Evolutionary conservation across 2,329 filamentous ascomycete species (phyloP).

Genomic region (Fusarium verticillioides): DNA sequence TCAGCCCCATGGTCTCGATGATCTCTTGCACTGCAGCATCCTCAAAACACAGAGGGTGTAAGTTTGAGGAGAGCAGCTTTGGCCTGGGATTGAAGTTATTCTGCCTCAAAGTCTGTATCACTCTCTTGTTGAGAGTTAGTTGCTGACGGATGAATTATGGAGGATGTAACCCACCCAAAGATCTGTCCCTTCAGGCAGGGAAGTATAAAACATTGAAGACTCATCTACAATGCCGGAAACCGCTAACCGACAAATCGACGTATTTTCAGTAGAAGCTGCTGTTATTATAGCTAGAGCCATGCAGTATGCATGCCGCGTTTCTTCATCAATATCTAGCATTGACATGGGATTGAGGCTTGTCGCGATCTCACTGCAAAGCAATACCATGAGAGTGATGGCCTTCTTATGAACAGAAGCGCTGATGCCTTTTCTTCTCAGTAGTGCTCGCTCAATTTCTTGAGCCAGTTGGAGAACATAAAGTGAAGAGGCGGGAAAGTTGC

Average conservation of each 20-base stretch:
- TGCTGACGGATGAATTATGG: not conserved
- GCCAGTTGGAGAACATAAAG: conserved; percentile 52
- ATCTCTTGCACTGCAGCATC: conserved; percentile 43
- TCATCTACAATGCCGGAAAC: conserved; percentile 57
- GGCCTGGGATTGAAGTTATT: conserved; percentile 33
- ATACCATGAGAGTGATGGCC: conserved; percentile 51
- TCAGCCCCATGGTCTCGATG: conserved; percentile 46
- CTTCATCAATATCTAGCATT: conserved; percentile 42
- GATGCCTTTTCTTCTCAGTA: conserved; percentile 26
- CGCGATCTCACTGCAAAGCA: conserved; percentile 57
- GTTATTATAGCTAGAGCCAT: conserved; percentile 53
- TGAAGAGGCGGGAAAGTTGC: conserved; percentile 46
- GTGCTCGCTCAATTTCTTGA: conserved; percentile 48
- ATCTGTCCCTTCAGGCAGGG: conserved; percentile 52
- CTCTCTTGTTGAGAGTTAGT: conserved; percentile 46
- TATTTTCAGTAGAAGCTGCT: conserved; percentile 48
- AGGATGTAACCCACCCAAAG: conserved; percentile 52
- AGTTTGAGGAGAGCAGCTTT: conserved; percentile 38
- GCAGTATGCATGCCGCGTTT: conserved; percentile 51
- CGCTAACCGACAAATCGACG: conserved; percentile 53
- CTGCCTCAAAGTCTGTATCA: conserved; percentile 46
- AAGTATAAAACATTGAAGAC: conserved; percentile 50
- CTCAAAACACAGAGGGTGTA: conserved; percentile 47
- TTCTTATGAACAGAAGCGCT: conserved; percentile 49
- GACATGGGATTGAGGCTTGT: conserved; percentile 48